Conservation (phyloP, 2,329 filamentous ascomycete genomes). For the Phialophora chinensis region DNA sequence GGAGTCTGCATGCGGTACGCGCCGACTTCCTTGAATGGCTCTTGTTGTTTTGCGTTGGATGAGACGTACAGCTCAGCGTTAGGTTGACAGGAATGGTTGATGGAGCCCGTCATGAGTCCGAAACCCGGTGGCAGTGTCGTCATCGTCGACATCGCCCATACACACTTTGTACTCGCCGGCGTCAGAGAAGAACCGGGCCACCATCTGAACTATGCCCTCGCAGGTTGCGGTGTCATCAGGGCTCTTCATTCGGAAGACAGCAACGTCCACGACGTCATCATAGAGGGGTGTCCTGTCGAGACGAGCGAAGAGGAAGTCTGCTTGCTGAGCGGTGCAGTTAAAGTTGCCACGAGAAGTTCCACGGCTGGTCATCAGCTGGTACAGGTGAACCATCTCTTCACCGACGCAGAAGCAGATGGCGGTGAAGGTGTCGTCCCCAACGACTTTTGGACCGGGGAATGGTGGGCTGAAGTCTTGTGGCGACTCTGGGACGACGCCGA, state of each 20-base stretch:
- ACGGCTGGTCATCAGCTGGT: not conserved
- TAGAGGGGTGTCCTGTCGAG: not conserved
- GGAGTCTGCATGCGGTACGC: not conserved
- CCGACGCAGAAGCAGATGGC: not conserved
- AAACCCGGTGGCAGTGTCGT: conserved; percentile 1
- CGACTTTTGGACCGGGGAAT: not conserved
- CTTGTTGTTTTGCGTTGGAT: not conserved
- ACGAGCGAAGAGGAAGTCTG: not conserved
- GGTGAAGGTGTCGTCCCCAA: not conserved
- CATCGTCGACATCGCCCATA: not conserved
- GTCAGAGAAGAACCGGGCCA: conserved; percentile 3
- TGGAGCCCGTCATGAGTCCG: conserved; percentile 17
- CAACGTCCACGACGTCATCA: not conserved
- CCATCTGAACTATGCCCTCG: not conserved
- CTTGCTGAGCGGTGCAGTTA: not conserved
- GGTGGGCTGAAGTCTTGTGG: not conserved
- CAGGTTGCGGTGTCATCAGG: not conserved
- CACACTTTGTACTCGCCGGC: not conserved
- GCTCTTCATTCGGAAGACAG: not conserved
- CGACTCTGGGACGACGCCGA: not conserved
- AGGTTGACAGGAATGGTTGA: conserved; percentile 25
- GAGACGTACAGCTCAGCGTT: conserved; percentile 14
- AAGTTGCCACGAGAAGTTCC: not conserved
- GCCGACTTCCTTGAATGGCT: not conserved
- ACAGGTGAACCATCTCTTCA: not conserved